Conservation (phyloP, 2,329 filamentous ascomycete genomes). For the Sphaerostilbella broomeana region DNA sequence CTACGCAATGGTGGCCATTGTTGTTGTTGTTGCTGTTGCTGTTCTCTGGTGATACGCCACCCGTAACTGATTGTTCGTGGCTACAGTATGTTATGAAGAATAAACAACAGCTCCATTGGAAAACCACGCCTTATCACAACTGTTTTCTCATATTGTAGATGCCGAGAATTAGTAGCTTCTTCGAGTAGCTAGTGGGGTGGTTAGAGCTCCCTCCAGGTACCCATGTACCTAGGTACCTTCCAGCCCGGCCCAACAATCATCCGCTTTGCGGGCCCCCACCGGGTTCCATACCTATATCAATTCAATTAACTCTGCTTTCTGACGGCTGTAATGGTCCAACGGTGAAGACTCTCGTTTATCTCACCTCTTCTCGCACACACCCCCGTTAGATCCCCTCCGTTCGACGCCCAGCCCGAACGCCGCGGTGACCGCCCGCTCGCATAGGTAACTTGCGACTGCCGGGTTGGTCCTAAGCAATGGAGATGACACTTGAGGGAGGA, state of each 20-base stretch:
- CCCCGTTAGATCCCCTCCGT: slow-evolving; percentile 48
- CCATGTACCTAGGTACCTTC: not conserved
- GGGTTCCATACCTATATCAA: slow-evolving; percentile 20
- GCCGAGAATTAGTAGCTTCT: too few relatives aligned
- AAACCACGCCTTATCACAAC: too few relatives aligned
- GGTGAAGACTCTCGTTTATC: slow-evolving; percentile 51
- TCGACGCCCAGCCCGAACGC: slow-evolving; percentile 62
- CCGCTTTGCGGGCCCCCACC: not conserved
- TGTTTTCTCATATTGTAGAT: too few relatives aligned
- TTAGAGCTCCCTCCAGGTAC: too few relatives aligned
- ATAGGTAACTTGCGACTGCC: slow-evolving; percentile 59
- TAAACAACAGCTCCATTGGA: too few relatives aligned
- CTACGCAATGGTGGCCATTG: too few relatives aligned
- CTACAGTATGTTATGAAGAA: too few relatives aligned
- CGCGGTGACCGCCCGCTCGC: slow-evolving; percentile 60
- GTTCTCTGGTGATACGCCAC: too few relatives aligned
- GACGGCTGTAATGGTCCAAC: slow-evolving; percentile 58
- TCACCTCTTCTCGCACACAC: slow-evolving; percentile 44
- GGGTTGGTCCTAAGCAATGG: slow-evolving; percentile 59
- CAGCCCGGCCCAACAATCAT: not conserved
- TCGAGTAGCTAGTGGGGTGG: too few relatives aligned
- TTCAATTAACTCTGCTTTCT: slow-evolving; percentile 1
- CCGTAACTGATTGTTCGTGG: too few relatives aligned
- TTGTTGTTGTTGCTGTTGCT: too few relatives aligned
- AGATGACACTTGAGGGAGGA: slow-evolving; percentile 63